Evolutionary conservation across 169 alveolate species (phyloP), one percentile per base, ranked within the genome.

Genomic region (Pseudocohnilembus persalinus): DNA sequence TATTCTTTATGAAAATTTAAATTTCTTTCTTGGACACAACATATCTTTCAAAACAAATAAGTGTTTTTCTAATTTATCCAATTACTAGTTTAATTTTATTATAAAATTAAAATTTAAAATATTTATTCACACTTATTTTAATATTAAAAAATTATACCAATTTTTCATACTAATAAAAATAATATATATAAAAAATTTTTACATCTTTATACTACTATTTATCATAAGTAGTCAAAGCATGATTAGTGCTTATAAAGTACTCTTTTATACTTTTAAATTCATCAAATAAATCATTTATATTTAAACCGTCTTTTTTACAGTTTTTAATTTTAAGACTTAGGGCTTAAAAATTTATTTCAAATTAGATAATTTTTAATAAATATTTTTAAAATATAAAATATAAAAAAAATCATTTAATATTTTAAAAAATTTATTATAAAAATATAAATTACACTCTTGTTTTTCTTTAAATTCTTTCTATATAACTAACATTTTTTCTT

Each of bases 191-290:
- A n/a, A n/a, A n/a, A n/a, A n/a, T n/a, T n/a, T 73, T 24, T 85
- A 86, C 90, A 64, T 86, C 90, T 86, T 86, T 86, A 76, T 86
- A 86, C 63, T 80, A 64, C 75, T 86, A 65, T 65, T 86, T 86
- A 80, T 86, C 90, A 75, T 73, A 86, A 34, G 90, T 77, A 27
- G 83, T 86, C 34, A 86, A 29, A 11, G 90, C 90, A 81, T 86
- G 81, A 64, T 79, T 81, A 64, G 80, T 74, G 0, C 75, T 74
- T 28, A 86, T 83, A 75, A 80, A 86, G 63, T 80, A 85, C 33
- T 85, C 73, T 73, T 73, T 79, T 11, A 85, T n/a, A 0, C 29
- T 34, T 72, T 76, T 63, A 80, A 85, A 85, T 29, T 85, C 90
- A 49, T 65, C 72, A 85, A 85, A 73, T 28, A 80, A 74, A 16